Percentiles rank a stretch among this genome's conserved stretches.
Evolutionary conservation across 2,329 filamentous ascomycete genomes (phyloP).

Genomic region (Elsinoe arachidis): DNA sequence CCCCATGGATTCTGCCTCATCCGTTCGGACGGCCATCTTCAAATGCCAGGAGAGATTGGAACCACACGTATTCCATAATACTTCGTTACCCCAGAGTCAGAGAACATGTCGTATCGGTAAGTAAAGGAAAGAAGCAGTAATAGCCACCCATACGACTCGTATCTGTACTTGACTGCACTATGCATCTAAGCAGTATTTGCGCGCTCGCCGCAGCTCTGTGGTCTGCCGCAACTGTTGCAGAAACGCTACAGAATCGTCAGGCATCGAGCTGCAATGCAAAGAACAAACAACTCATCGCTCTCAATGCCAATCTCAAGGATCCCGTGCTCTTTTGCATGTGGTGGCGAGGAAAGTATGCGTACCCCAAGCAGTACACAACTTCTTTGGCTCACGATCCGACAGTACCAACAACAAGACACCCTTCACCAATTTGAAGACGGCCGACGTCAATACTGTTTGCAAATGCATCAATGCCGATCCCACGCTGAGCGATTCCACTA

Average conservation of each 20-base stretch:
- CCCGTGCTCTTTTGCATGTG: not conserved
- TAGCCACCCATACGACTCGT: too few species aligned
- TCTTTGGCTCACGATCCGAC: not conserved
- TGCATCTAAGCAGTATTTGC: too few species aligned
- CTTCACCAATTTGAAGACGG: not conserved
- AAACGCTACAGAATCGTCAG: not conserved
- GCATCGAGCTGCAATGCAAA: not conserved
- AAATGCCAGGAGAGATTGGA: too few species aligned
- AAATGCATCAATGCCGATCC: not conserved
- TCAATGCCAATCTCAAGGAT: not conserved
- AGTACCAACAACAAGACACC: not conserved
- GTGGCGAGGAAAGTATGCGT: not conserved
- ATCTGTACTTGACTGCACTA: too few species aligned
- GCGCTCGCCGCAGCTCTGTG: too few species aligned
- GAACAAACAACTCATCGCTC: not conserved
- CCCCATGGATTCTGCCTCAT: too few species aligned
- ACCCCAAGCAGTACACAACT: not conserved
- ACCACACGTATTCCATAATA: too few species aligned
- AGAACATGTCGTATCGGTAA: too few species aligned
- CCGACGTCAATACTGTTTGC: not conserved
- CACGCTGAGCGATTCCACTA: not conserved
- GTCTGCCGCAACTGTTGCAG: not conserved
- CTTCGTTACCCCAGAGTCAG: too few species aligned
- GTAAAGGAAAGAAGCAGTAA: too few species aligned
- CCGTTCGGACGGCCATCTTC: too few species aligned